A percentile compares a stretch with the other conserved stretches of the same genome.
phyloP scores from a whole-genome alignment of 768 basidiomycete species.

The Agrocybe pediades region DNA sequence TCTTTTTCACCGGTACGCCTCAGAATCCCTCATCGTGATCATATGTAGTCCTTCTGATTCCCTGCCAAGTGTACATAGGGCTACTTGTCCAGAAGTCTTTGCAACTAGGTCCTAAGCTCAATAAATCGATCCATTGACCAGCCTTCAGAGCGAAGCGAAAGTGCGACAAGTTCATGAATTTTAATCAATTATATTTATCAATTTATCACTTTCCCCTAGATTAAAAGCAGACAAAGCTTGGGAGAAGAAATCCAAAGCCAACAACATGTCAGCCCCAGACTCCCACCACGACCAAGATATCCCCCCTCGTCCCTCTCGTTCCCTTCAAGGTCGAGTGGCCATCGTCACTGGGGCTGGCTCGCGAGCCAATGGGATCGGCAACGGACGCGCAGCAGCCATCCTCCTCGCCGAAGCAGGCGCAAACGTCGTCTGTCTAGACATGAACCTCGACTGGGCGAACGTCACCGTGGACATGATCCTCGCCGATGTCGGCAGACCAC shows the following conservation, averaged over 20 bases:
- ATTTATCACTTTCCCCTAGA: no score
- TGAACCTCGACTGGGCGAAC: constrained; percentile 37
- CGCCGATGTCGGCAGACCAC: constrained; percentile 35
- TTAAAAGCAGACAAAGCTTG: neutral
- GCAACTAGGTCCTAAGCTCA: no score
- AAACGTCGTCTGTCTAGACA: constrained; percentile 36
- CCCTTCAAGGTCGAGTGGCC: constrained; percentile 34
- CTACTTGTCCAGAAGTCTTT: no score
- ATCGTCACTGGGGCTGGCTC: constrained; percentile 47
- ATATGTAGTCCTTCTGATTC: no score
- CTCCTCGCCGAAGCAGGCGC: constrained; percentile 44
- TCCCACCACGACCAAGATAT: neutral
- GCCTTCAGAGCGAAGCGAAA: no score
- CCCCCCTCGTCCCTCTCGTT: constrained; percentile 30
- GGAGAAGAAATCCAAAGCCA: neutral
- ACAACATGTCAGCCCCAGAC: neutral
- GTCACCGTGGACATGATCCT: constrained; percentile 40
- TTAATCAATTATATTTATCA: no score
- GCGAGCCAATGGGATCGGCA: constrained; percentile 39
- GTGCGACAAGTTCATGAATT: no score
- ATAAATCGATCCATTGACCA: no score
- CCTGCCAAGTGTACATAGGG: no score
- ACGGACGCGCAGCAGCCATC: constrained; percentile 42
- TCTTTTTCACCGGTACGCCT: no score
- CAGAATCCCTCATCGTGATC: no score